Evolutionary conservation across 2,329 filamentous ascomycete species (phyloP).

Genomic region (Curvularia sp.): DNA sequence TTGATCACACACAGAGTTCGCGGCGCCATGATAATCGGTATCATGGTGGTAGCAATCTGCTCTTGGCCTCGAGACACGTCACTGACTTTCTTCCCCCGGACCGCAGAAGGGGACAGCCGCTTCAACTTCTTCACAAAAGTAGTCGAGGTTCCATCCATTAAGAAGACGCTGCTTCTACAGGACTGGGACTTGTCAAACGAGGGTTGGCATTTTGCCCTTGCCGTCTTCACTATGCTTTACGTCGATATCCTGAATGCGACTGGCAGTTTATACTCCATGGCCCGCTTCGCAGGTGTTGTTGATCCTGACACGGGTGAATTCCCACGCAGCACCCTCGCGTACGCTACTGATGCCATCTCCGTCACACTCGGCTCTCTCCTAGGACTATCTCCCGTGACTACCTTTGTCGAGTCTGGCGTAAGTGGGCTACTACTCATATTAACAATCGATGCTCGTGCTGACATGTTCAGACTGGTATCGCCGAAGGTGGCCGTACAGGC

Average conservation of each 20-base stretch:
- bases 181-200: slow-evolving; percentile 74
- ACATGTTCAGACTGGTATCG: slow-evolving; percentile 68
- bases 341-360: slow-evolving; percentile 80
- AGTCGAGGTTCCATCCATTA: slow-evolving; percentile 80
- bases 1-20: slow-evolving; percentile 87
- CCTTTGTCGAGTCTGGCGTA: slow-evolving; percentile 83
- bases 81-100: slow-evolving; percentile 83
- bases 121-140: slow-evolving; percentile 91
- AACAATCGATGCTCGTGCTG: background rate
- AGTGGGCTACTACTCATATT: slow-evolving; percentile 14
- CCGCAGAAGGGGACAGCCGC: slow-evolving; percentile 67
- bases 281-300: slow-evolving; percentile 79
- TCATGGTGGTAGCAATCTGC: slow-evolving; percentile 82
- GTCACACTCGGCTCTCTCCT: slow-evolving; percentile 83
- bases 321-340: slow-evolving; percentile 83
- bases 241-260: slow-evolving; percentile 86
- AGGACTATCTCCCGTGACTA: slow-evolving; percentile 81
- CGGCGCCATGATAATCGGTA: slow-evolving; percentile 83
- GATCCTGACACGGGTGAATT: slow-evolving; percentile 86
- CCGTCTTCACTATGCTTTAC: slow-evolving; percentile 87
- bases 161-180: slow-evolving; percentile 72
- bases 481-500: slow-evolving; percentile 83
- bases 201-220: slow-evolving; percentile 78
- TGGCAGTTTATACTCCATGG: slow-evolving; percentile 89
- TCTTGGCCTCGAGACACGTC: slow-evolving; percentile 81